These are phyloP conservation scores for Sclerotiophoma versabilis DNA, from an alignment of 2,329 filamentous ascomycete species.

Conservation along the genomic window DNA sequence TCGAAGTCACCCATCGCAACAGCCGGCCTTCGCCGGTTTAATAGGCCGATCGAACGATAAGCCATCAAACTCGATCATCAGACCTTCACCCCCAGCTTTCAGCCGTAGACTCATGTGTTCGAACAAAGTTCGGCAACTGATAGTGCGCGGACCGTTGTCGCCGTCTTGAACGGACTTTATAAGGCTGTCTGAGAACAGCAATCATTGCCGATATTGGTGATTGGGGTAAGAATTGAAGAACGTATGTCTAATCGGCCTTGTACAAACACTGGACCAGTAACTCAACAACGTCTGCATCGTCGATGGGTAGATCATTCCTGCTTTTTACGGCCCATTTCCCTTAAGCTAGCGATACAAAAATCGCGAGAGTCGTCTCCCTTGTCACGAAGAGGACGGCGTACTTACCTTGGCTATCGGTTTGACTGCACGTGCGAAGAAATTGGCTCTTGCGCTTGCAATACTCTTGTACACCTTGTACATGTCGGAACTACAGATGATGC, in stretches of 20 bases:
- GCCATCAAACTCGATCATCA: background rate
- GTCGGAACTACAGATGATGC: no score
- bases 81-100: background rate
- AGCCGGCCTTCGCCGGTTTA: background rate
- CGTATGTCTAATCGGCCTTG: background rate
- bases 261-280: background rate
- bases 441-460: no score
- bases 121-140: background rate
- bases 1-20: background rate
- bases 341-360: background rate
- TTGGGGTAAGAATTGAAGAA: background rate
- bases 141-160: slow-evolving; percentile 27
- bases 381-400: no score
- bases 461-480: no score
- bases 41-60: background rate
- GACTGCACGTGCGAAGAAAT: no score
- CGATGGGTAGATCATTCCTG: background rate
- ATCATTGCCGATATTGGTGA: background rate
- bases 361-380: no score
- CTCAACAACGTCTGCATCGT: background rate
- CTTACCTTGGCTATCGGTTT: no score
- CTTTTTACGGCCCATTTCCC: background rate
- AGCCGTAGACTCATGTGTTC: background rate
- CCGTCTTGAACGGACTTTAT: background rate
- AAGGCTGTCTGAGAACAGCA: background rate